These are phyloP conservation scores for Leccinum boreale DNA, from an alignment of 768 basidiomycete species.

Conservation along the genomic window DNA sequence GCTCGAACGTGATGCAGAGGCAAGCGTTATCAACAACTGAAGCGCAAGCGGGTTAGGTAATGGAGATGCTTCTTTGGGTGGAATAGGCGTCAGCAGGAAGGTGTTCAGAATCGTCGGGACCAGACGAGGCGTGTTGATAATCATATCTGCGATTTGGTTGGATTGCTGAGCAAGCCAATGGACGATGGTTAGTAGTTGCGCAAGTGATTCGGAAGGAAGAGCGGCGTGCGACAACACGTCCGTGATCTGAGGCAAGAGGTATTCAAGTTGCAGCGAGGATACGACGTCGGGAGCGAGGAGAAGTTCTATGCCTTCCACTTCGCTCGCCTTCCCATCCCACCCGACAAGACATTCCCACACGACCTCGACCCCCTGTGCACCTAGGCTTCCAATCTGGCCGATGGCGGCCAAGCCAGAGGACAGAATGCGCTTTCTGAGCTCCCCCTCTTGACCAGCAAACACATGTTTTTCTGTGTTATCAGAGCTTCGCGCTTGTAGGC, in stretches of 20 bases:
- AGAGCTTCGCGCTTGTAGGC: constrained; percentile 12
- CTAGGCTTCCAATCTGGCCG: constrained; percentile 61
- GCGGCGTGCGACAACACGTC: constrained; percentile 38
- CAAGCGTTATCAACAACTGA: constrained; percentile 53
- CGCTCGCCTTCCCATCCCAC: constrained; percentile 44
- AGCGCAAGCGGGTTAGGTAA: constrained; percentile 49
- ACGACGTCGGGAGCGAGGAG: constrained; percentile 16
- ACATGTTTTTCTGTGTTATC: constrained; percentile 1
- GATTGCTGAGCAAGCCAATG: constrained; percentile 61
- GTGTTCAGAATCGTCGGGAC: constrained; percentile 48
- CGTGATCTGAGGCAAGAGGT: constrained; percentile 51
- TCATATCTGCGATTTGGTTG: constrained; percentile 47
- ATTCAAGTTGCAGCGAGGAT: constrained; percentile 31
- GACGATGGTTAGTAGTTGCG: constrained; percentile 56
- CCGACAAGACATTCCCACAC: constrained; percentile 71
- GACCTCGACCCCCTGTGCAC: constrained; percentile 64
- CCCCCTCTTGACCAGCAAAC: constrained; percentile 32
- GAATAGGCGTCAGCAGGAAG: constrained; percentile 57
- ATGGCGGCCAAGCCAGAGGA: constrained; percentile 67
- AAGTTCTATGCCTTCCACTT: constrained; percentile 45
- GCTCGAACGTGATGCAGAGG: constrained; percentile 62
- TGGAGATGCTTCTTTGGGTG: constrained; percentile 31
- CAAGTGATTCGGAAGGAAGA: constrained; percentile 46
- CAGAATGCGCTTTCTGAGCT: constrained; percentile 59
- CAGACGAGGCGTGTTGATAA: constrained; percentile 51